Percentiles rank a stretch among this genome's conserved stretches.
Conservation (phyloP, 179 eudicot species). For the Heliamphora pulchella region DNA sequence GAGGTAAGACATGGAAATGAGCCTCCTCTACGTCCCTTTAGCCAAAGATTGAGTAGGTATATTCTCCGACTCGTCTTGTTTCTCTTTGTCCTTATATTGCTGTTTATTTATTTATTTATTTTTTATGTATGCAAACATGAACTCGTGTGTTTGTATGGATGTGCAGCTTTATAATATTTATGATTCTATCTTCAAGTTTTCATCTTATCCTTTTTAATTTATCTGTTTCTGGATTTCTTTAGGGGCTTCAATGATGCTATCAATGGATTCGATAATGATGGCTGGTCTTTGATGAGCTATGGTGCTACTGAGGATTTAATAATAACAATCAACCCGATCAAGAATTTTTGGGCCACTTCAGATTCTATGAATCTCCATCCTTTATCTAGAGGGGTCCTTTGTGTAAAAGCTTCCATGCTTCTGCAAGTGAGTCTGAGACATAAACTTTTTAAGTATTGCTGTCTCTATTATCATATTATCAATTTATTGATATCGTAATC, state of each 20-base stretch:
- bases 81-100: too few species aligned
- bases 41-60: conserved; percentile 75
- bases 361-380: conserved; percentile 55
- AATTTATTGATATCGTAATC: too few species aligned
- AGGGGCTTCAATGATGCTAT: conserved; percentile 84
- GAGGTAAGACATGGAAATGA: conserved; percentile 34
- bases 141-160: too few species aligned
- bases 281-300: conserved; percentile 65
- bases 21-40: conserved; percentile 66
- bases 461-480: too few species aligned
- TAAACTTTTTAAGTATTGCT: background rate
- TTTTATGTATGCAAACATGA: too few species aligned
- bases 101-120: too few species aligned
- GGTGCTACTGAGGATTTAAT: conserved; percentile 73
- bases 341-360: conserved; percentile 49
- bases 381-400: conserved; percentile 51
- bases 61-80: background rate
- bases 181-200: background rate
- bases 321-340: conserved; percentile 60
- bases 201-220: background rate
- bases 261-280: conserved; percentile 71
- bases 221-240: background rate
- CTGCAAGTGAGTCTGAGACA: conserved; percentile 40
- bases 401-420: conserved; percentile 83
- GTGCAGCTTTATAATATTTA: too few species aligned